Evolutionary conservation across 805 yeast species (phyloP).

Genomic region (Myxozyma neotropica): DNA sequence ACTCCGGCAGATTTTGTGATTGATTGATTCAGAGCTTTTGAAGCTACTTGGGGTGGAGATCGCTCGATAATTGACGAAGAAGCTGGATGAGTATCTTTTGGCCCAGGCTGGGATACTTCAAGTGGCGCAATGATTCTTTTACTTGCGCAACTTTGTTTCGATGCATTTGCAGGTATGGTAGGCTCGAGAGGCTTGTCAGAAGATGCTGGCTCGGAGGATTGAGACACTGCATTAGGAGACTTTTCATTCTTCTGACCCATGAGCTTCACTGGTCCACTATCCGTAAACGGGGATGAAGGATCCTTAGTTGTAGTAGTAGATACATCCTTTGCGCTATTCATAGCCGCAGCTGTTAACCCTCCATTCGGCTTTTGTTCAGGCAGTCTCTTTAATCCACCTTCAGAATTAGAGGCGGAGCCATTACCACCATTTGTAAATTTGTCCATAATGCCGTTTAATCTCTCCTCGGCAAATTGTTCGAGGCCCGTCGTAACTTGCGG

Average conservation of each 20-base stretch:
- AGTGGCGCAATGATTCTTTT: background rate
- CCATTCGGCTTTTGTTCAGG: background rate
- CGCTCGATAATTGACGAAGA: background rate
- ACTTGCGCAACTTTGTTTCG: background rate
- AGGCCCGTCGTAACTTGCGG: conserved; percentile 29
- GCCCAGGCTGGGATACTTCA: background rate
- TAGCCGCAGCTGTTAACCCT: conserved; percentile 2
- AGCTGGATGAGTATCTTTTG: background rate
- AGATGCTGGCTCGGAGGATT: too few relatives aligned
- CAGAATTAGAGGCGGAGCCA: background rate
- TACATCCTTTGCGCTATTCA: background rate
- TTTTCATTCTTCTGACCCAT: too few relatives aligned
- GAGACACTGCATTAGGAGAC: too few relatives aligned
- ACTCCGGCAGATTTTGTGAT: background rate
- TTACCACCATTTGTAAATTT: background rate
- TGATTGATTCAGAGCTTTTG: background rate
- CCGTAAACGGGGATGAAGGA: background rate
- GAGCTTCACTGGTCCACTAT: too few relatives aligned
- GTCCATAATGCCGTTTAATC: conserved; percentile 41
- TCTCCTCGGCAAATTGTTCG: conserved; percentile 20
- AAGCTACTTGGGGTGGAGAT: background rate
- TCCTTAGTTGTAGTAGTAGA: background rate
- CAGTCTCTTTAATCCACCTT: background rate
- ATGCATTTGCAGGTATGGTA: too few relatives aligned
- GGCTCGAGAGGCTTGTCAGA: too few relatives aligned